Base-by-base conservation (phyloP, 2,329 filamentous ascomycete genomes). In the Fonsecaea nubica region DNA sequence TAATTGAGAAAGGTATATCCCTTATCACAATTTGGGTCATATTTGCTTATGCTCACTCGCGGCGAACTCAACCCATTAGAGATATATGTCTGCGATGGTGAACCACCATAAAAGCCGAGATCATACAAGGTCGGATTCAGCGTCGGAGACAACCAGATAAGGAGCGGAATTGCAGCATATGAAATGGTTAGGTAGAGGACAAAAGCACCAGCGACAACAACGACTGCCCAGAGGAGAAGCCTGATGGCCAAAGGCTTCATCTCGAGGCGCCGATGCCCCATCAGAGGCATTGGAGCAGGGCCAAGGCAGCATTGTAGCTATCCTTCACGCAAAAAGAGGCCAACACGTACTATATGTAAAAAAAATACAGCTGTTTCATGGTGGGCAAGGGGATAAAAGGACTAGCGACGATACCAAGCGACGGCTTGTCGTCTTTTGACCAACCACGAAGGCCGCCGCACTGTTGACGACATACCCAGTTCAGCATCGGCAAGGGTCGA, bases 1-100 rank as follows among this genome's bases (percentile, higher is more conserved):
- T 80, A 80, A 48, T 79, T 76, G 12, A 84, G 70, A 21, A 84
- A 76, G 1, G 76, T 78, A 65, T 77, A 81, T 25, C 70, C 78
- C 72, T 75, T 76, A 56, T 80, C 75, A 72, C 82, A 84, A 12
- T 64, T 64, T 2, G 64, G 45, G 63, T 71, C 72, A 42, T 67
- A 67, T 36, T 72, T 65, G 50, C 73, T 67, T 38, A 72, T 73
- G 55, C 75, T 76, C 21, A 76, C 25, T 4, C 53, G 58, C 6
- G 68, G 69, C 15, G 63, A 50, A 30, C 45, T 57, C 13, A 69
- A 38, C 50, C 63, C 60, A 36, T 60, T 69, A 4, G 69, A 69
- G 2, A 69, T 52, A 61, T 65, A 70, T 4, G 58, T 40, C 59
- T 63, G 62, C 63, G 69, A 42, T 35, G 57, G 61, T 1, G 54